Conservation (phyloP, 78 protist genomes). For the Protostelium mycophagum region DNA sequence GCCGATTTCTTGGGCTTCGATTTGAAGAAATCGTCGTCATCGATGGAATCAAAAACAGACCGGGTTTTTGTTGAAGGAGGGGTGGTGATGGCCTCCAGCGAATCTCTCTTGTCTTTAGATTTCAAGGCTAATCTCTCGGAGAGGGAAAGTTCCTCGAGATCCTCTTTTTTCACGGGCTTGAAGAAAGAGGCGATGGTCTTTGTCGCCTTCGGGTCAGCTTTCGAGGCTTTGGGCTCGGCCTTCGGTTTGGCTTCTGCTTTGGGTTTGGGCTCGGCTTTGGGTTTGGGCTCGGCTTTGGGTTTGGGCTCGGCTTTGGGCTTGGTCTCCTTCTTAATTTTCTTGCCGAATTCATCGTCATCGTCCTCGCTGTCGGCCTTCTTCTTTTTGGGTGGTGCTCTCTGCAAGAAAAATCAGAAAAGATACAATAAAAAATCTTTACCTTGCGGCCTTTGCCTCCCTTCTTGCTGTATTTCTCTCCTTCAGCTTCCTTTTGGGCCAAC, state of each 20-base stretch:
- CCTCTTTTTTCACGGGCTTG: neutral
- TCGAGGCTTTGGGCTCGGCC: neutral
- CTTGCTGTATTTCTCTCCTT: neutral
- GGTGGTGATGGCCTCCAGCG: neutral
- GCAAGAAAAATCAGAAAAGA: too few species aligned
- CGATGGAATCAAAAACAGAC: neutral
- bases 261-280: neutral
- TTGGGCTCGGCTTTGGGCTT: neutral
- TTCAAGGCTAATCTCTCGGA: neutral
- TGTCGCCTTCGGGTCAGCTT: neutral
- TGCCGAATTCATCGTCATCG: constrained; percentile 1
- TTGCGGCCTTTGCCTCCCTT: neutral
- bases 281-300: neutral
- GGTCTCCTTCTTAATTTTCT: neutral
- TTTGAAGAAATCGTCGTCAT: neutral
- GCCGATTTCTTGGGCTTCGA: neutral
- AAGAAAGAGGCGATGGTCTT: neutral
- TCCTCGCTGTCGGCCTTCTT: constrained; percentile 9
- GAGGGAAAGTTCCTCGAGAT: neutral
- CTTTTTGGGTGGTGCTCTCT: neutral
- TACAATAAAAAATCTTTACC: too few species aligned
- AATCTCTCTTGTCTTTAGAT: neutral
- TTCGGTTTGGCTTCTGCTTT: neutral
- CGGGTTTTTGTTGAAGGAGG: neutral
- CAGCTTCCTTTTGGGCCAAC: neutral